phyloP scores from a whole-genome alignment of 2,329 filamentous ascomycete genomes.

The Cladosporium sp. region DNA sequence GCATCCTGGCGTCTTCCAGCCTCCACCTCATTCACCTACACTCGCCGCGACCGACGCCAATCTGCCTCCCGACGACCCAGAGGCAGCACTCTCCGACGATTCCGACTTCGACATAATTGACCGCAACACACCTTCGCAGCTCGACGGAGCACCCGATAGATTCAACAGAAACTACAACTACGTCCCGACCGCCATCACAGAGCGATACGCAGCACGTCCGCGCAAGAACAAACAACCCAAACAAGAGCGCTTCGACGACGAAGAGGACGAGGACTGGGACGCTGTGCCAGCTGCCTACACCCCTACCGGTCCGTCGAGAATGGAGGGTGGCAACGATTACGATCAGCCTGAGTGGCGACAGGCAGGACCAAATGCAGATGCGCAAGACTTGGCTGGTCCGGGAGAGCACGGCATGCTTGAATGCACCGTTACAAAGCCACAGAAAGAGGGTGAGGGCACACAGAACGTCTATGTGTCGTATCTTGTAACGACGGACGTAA shows the following conservation, averaged over 20 bases:
- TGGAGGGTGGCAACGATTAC: slow-evolving; percentile 57
- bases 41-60: neutral
- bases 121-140: neutral
- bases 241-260: neutral
- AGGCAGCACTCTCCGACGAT: slow-evolving; percentile 4
- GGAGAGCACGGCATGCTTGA: slow-evolving; percentile 73
- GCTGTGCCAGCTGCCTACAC: neutral
- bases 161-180: neutral
- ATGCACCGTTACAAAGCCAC: slow-evolving; percentile 76
- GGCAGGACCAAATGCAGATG: slow-evolving; percentile 52
- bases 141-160: slow-evolving; percentile 4
- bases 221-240: neutral
- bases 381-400: slow-evolving; percentile 62
- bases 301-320: slow-evolving; percentile 9
- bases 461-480: slow-evolving; percentile 98
- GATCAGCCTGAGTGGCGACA: slow-evolving; percentile 74
- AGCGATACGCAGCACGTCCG: neutral
- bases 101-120: slow-evolving; percentile 14
- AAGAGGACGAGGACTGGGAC: neutral
- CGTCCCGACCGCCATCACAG: neutral
- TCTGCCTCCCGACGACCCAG: neutral
- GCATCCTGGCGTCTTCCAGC: slow-evolving; percentile 6
- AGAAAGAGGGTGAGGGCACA: slow-evolving; percentile 94
- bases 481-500: slow-evolving; percentile 83
- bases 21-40: neutral